phyloP scores from a whole-genome alignment of 2,329 filamentous ascomycete species.

The Aschersonia sp. region DNA sequence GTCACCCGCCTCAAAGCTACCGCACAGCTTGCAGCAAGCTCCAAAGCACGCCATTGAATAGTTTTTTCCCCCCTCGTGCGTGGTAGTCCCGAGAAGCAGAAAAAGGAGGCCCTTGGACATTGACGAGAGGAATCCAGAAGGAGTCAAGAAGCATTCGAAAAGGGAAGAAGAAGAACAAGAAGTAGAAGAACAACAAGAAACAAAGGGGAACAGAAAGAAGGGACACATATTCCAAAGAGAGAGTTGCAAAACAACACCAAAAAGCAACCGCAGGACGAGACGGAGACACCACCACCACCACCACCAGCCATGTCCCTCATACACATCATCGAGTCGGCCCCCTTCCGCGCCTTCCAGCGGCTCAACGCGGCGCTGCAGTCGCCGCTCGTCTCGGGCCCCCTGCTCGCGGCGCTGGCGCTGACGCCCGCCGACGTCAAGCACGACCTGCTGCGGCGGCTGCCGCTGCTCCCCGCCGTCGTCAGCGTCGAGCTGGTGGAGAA shows the following conservation, averaged over 20 bases:
- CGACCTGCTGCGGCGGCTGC: slow-evolving; percentile 1
- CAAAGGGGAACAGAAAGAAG: not conserved
- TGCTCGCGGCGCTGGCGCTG: slow-evolving; percentile 5
- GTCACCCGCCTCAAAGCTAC: too few species aligned
- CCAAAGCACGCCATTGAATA: too few species aligned
- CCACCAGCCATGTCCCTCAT: slow-evolving; percentile 3
- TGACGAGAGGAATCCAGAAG: too few species aligned
- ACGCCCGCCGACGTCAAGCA: slow-evolving; percentile 3
- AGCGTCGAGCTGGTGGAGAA: slow-evolving; percentile 2
- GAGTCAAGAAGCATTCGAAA: too few species aligned
- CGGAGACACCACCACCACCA: not conserved
- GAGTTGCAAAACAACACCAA: not conserved
- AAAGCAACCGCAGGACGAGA: not conserved
- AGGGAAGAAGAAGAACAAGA: not conserved
- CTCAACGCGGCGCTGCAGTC: slow-evolving; percentile 3
- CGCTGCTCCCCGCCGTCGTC: slow-evolving; percentile 1
- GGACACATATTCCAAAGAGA: not conserved
- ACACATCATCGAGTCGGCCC: slow-evolving; percentile 5
- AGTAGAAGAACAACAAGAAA: not conserved
- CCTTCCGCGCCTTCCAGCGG: slow-evolving; percentile 4
- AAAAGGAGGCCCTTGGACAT: too few species aligned
- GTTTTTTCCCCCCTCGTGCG: too few species aligned
- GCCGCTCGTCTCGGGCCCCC: slow-evolving; percentile 6
- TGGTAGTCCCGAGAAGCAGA: too few species aligned
- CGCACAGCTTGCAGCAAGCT: too few species aligned